Evolutionary conservation across 768 basidiomycete genomes (phyloP).

Genomic region (Rhizopogon vinicolor): DNA sequence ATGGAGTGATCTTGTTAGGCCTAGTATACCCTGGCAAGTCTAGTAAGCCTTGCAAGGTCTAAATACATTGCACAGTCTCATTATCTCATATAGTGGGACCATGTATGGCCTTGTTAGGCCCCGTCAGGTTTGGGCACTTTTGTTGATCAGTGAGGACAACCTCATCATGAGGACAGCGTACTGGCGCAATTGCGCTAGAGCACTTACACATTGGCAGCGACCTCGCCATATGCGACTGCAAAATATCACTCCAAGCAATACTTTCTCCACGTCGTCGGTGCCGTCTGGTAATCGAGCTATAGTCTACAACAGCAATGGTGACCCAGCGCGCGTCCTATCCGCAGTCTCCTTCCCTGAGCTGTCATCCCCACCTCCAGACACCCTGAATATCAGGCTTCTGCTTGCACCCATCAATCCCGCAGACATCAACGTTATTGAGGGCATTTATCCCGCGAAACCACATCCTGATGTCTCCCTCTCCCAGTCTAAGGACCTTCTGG

Average conservation of each 20-base stretch:
- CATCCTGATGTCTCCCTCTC: slow-evolving; percentile 31
- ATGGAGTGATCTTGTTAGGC: too few species aligned
- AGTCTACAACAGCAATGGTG: slow-evolving; percentile 57
- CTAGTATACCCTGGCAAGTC: too few species aligned
- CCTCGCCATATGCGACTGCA: not conserved
- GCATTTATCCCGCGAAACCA: slow-evolving; percentile 74
- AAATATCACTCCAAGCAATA: not conserved
- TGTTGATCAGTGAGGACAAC: not conserved
- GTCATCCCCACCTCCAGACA: slow-evolving; percentile 47
- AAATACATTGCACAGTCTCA: too few species aligned
- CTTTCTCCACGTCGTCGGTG: slow-evolving; percentile 28
- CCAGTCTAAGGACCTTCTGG: slow-evolving; percentile 24
- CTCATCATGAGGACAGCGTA: too few species aligned
- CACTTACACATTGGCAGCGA: not conserved
- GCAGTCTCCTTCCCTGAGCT: slow-evolving; percentile 48
- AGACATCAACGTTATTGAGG: slow-evolving; percentile 77
- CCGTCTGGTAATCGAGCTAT: slow-evolving; percentile 51
- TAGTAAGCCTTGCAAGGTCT: too few species aligned
- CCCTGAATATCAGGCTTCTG: slow-evolving; percentile 62
- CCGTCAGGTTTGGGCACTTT: not conserved
- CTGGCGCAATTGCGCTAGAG: not conserved
- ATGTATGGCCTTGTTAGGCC: not conserved
- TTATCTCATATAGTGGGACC: too few species aligned
- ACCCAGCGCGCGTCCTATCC: slow-evolving; percentile 56
- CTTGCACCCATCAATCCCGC: slow-evolving; percentile 79